Percentiles rank a stretch among this genome's conserved stretches.
phyloP scores from a whole-genome alignment of 257 asterid species.

The Solanum lignicaule region DNA sequence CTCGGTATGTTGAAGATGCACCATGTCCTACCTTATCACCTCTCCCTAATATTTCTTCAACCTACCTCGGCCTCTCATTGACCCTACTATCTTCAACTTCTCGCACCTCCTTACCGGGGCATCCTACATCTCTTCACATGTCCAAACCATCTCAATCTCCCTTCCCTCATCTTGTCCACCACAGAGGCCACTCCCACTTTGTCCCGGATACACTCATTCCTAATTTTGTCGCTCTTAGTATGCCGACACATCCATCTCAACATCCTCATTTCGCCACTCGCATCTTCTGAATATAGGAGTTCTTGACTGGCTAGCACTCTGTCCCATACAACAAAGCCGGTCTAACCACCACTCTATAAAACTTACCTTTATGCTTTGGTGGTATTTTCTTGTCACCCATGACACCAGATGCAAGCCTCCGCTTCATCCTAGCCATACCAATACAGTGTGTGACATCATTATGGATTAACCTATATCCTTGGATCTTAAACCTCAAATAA shows the following conservation, averaged over 20 bases:
- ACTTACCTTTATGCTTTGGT: neutral
- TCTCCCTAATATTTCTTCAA: neutral
- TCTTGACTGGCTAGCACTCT: neutral
- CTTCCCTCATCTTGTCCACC: neutral
- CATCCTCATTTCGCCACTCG: neutral
- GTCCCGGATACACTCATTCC: neutral
- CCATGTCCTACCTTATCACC: neutral
- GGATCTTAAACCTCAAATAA: neutral
- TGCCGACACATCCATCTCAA: neutral
- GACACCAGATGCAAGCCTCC: neutral
- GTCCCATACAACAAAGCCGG: neutral
- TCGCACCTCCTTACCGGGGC: neutral
- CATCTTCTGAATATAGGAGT: neutral
- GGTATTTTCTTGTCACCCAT: neutral
- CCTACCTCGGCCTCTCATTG: neutral
- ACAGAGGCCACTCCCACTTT: neutral
- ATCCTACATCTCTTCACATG: neutral
- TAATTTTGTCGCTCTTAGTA: neutral
- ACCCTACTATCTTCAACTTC: neutral
- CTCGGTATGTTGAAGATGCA: neutral
- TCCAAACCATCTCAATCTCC: neutral
- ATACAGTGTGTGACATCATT: neutral
- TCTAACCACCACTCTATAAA: neutral
- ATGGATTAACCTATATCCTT: neutral
- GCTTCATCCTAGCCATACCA: neutral